Base-by-base conservation (phyloP, 2,329 filamentous ascomycete genomes). In the Sarocladium strictum region DNA sequence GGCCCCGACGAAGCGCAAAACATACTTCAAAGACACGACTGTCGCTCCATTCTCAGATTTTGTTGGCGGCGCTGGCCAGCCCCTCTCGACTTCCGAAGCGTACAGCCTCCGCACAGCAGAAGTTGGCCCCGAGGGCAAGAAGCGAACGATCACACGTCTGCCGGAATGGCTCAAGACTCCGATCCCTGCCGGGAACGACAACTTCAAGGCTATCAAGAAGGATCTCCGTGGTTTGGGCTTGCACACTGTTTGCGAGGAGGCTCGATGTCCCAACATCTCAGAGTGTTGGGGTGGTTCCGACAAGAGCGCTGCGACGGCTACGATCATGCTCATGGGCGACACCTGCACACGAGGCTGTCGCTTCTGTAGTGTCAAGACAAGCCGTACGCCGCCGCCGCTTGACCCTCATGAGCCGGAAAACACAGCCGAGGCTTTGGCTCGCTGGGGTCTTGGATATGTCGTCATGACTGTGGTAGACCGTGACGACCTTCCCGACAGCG, bases 291-390 rank as follows among this genome's bases (percentile, higher is more conserved):
- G 94, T 58, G 94, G 94, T 32, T 84, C 79, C 66, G 84, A 87
- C 69, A 96, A 96, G 76, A 86, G 84, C 60, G 87, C 90, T 24
- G 94, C 94, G 3, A 99, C 94, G 29, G 94, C 94, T 2, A 99
- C 94, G 11, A 97, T 99, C 71, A 99, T 99, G 94, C 76, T 99
- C 49, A 97, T 97, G 92, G 94, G 94, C 60, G 94, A 99, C 70
- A 97, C 93, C 9, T 99, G 94, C 72, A 99, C 94, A 17, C 83
- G 94, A 57, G 94, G 93, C 17, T 99, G 94, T 72, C 84, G 94
- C 53, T 99, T 99, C 77, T 99, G 94, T 79, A 90, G 87, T 60
- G 94, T 99, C 53, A 97, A 97, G 79, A 99, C 94, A 2, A 86
- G 76, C 56, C 85, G 88, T 41, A 74, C 77, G 1, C 85, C 90